phyloP scores from a whole-genome alignment of 371 early-diverging fungal genomes.

The Mucor mucedo region DNA sequence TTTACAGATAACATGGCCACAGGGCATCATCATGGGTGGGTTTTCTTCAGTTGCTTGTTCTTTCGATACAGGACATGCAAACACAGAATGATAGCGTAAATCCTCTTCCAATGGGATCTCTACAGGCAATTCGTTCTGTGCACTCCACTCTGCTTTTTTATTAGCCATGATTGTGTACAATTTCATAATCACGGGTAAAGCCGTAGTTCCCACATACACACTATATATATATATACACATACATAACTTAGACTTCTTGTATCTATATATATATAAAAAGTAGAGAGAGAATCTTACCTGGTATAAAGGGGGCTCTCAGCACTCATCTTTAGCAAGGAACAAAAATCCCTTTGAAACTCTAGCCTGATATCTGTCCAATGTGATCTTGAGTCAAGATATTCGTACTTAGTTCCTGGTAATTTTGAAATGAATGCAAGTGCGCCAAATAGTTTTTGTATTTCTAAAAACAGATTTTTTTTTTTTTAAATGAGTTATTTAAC shows the following conservation, averaged over 20 bases:
- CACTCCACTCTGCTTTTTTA: slow-evolving; percentile 87
- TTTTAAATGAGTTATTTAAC: too few species aligned
- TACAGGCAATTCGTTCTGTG: slow-evolving; percentile 88
- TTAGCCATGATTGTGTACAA: slow-evolving; percentile 86
- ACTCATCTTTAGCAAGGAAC: slow-evolving; percentile 79
- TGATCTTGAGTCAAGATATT: slow-evolving; percentile 61
- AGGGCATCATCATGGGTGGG: slow-evolving; percentile 98
- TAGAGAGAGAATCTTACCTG: slow-evolving; percentile 47
- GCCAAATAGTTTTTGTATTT: slow-evolving; percentile 78
- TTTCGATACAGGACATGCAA: slow-evolving; percentile 97
- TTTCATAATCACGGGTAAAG: slow-evolving; percentile 91
- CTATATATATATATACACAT: slow-evolving; percentile 30
- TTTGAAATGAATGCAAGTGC: slow-evolving; percentile 43
- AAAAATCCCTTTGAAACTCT: slow-evolving; percentile 87
- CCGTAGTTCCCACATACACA: slow-evolving; percentile 85
- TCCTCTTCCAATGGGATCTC: slow-evolving; percentile 85
- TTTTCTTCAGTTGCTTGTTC: slow-evolving; percentile 93
- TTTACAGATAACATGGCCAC: slow-evolving; percentile 96
- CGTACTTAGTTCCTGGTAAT: slow-evolving; percentile 63
- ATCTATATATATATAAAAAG: neutral
- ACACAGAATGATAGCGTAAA: slow-evolving; percentile 92
- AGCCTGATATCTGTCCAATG: slow-evolving; percentile 71
- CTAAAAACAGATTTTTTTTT: slow-evolving; percentile 46
- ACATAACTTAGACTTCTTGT: too few species aligned
- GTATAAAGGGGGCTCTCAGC: slow-evolving; percentile 80